A percentile compares a stretch with the other conserved stretches of the same genome.
These are phyloP conservation scores for Aspergillus ustus DNA, from an alignment of 2,329 filamentous ascomycete genomes.

Conservation along the genomic window DNA sequence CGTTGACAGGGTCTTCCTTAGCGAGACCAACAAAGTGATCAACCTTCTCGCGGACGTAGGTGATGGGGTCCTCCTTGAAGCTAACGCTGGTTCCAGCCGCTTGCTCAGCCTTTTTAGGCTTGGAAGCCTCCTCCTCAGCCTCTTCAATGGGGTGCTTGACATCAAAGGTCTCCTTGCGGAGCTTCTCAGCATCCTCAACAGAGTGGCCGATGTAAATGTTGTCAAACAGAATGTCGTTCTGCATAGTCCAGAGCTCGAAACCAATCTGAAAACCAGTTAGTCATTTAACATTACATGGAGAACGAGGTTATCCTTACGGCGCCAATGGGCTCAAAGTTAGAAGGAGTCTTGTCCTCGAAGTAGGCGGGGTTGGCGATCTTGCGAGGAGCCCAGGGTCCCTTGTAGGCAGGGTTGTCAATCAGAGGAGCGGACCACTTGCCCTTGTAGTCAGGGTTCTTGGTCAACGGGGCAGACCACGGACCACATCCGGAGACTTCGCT, in stretches of 20 bases:
- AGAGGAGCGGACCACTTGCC: conserved; percentile 94
- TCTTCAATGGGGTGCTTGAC: conserved; percentile 85
- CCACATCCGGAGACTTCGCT: conserved; percentile 91
- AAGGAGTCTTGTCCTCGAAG: conserved; percentile 95
- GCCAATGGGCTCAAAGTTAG: conserved; percentile 98
- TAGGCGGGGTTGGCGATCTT: conserved; percentile 97
- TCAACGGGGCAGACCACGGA: conserved; percentile 88
- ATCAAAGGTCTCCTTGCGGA: conserved; percentile 87
- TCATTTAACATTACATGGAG: not conserved
- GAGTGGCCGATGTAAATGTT: conserved; percentile 99
- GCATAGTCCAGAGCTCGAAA: conserved; percentile 99
- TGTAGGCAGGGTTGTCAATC: conserved; percentile 98
- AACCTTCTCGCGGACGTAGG: conserved; percentile 88
- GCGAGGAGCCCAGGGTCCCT: conserved; percentile 89
- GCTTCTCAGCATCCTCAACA: conserved; percentile 84
- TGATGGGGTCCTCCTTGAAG: conserved; percentile 89
- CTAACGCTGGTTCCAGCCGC: conserved; percentile 73
- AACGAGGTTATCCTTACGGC: conserved; percentile 68
- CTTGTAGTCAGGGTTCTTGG: conserved; percentile 96
- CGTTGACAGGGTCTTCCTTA: conserved; percentile 80
- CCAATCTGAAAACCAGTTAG: conserved; percentile 68
- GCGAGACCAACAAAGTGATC: conserved; percentile 87
- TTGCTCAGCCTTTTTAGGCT: conserved; percentile 77
- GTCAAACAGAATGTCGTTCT: conserved; percentile 97
- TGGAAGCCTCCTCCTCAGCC: conserved; percentile 75